Base-by-base conservation (phyloP, 805 yeast species). In the Kluyveromyces starmeri region DNA sequence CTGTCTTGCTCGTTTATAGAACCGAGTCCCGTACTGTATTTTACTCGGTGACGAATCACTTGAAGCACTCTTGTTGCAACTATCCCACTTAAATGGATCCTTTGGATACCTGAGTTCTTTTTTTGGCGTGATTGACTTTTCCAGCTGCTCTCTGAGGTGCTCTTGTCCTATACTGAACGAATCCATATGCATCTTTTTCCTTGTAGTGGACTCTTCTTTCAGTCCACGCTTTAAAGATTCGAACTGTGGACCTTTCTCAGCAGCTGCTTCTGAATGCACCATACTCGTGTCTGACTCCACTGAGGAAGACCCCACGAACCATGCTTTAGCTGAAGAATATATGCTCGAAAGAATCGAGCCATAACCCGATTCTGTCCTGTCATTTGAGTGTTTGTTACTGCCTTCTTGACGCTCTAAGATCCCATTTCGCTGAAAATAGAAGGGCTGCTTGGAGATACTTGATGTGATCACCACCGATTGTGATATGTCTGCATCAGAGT, bases 1-100 rank as follows among this genome's bases (percentile, higher is more conserved):
- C 27, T 15, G 24, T 18, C 28, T 47, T 7, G 38, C 37, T 34
- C 50, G 50, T 27, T 47, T 41, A 27, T 53, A 29, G 31, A 65
- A 57, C 2, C 52, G 40, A 1, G 67, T 61, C 3, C 71, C 71
- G 38, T 67, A 67, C 19, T 60, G 58, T 4, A 37, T 31, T 7
- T 21, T 27, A 10, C 10, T 14, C 9, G 24, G 21, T 14, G 32
- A 12, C 1, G 21, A 16, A n/a, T 16, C 31, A 15, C 18, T 23
- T 14, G 24, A 27, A 8, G 28, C 34, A 44, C 41, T 47, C 56
- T 67, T 46, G 44, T 68, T 45, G 50, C 50, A 44, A 5, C 50
- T 41, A 37, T 45, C 42, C 59, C 59, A 55, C 10, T 47, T 44
- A 30, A 51, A 51, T 5, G 59, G 59, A 40, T 53, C 59, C 27